These are phyloP conservation scores for Medicago arabica DNA, from an alignment of 306 rosid species.

Conservation along the genomic window DNA sequence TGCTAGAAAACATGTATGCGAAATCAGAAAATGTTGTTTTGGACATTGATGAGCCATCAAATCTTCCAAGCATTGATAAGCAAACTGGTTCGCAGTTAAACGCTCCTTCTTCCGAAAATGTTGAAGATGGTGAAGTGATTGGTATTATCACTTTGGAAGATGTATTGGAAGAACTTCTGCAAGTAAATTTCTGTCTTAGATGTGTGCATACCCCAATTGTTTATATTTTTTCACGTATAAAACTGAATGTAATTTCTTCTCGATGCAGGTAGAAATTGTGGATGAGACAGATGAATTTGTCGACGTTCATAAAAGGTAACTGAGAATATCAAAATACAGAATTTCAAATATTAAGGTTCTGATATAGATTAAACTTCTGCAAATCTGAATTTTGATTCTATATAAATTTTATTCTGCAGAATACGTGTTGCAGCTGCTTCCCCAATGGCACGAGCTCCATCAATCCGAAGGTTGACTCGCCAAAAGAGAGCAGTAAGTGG, in stretches of 20 bases:
- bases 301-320: constrained; percentile 94
- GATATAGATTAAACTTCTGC: constrained; percentile 7
- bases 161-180: constrained; percentile 98
- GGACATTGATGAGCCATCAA: constrained; percentile 72
- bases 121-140: constrained; percentile 90
- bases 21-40: constrained; percentile 56
- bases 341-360: constrained; percentile 17
- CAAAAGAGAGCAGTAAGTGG: constrained; percentile 68
- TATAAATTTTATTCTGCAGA: constrained; percentile 55
- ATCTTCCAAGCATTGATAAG: constrained; percentile 45
- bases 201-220: not conserved
- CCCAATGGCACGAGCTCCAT: constrained; percentile 85
- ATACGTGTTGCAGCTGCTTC: constrained; percentile 98
- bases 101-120: constrained; percentile 59
- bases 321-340: not conserved
- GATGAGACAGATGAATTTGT: constrained; percentile 99
- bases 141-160: constrained; percentile 98
- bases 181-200: constrained; percentile 58
- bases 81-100: constrained; percentile 47
- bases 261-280: constrained; percentile 89
- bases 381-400: constrained; percentile 14
- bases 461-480: constrained; percentile 67
- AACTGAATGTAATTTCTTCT: constrained; percentile 32
- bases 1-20: constrained; percentile 61
- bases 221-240: not conserved